phyloP scores from a whole-genome alignment of 345 rosid genomes.

The Populus pruinosa region DNA sequence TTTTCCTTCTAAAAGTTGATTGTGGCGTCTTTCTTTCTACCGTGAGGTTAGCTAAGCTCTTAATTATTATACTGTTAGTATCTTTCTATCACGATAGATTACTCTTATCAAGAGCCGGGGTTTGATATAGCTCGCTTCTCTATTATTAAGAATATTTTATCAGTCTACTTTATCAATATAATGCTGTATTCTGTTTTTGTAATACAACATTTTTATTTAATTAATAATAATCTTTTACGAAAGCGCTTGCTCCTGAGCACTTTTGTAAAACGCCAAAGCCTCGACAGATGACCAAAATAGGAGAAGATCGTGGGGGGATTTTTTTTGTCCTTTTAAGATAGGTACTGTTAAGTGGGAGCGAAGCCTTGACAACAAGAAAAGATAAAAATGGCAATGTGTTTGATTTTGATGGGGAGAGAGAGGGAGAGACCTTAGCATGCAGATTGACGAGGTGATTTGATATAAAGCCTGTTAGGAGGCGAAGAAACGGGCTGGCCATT shows the following conservation, averaged over 20 bases:
- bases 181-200: no score
- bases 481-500: background rate
- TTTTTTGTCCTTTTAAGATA: background rate
- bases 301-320: conserved; percentile 16
- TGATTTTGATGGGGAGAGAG: background rate
- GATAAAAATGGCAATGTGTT: background rate
- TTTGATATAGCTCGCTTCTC: no score
- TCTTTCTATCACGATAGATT: no score
- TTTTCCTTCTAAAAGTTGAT: no score
- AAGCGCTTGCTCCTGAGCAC: background rate
- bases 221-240: no score
- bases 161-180: no score
- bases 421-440: conserved; percentile 14
- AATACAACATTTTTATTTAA: no score
- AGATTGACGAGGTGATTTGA: conserved; percentile 39
- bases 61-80: no score
- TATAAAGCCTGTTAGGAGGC: conserved; percentile 31
- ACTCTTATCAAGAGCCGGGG: no score
- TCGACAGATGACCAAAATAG: conserved; percentile 3
- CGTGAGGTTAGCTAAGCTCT: no score
- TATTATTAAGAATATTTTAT: no score
- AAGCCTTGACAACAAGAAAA: conserved; percentile 11
- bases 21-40: no score
- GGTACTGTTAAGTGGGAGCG: background rate
- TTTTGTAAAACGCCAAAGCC: background rate